phyloP scores from a whole-genome alignment of 1,139 yeast species.

The Yamadazyma oceani region DNA sequence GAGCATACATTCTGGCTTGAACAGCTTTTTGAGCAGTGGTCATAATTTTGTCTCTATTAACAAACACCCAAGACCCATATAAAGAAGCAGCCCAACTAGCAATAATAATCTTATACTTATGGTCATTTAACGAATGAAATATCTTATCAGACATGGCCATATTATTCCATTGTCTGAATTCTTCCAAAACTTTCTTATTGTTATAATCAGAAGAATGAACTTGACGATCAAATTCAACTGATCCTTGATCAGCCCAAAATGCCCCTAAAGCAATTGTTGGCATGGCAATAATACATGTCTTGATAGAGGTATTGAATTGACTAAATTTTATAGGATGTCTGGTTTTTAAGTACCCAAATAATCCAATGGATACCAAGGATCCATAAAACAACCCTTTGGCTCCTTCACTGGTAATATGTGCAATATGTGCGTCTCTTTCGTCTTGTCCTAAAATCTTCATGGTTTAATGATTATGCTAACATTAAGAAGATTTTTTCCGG shows the following conservation, averaged over 20 bases:
- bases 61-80: constrained; percentile 78
- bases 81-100: constrained; percentile 85
- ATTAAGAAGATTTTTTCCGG: background rate
- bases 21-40: constrained; percentile 82
- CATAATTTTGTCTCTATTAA: constrained; percentile 76
- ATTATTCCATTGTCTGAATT: constrained; percentile 51
- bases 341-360: constrained; percentile 33
- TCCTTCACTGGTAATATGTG: constrained; percentile 39
- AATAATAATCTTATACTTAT: constrained; percentile 76
- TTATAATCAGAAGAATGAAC: constrained; percentile 37
- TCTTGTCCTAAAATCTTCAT: constrained; percentile 44
- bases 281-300: constrained; percentile 40
- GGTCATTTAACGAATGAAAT: constrained; percentile 45
- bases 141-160: constrained; percentile 46
- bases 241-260: constrained; percentile 49
- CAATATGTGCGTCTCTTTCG: constrained; percentile 43
- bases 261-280: constrained; percentile 43
- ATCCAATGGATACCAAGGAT: constrained; percentile 32
- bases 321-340: constrained; percentile 36
- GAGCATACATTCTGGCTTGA: constrained; percentile 94
- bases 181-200: constrained; percentile 40
- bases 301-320: constrained; percentile 39
- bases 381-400: constrained; percentile 43
- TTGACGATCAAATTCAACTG: constrained; percentile 45
- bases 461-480: constrained; percentile 3